Evolutionary conservation across 1,284 basidiomycete genomes (phyloP).

Genomic region (Ganoderma sp.): DNA sequence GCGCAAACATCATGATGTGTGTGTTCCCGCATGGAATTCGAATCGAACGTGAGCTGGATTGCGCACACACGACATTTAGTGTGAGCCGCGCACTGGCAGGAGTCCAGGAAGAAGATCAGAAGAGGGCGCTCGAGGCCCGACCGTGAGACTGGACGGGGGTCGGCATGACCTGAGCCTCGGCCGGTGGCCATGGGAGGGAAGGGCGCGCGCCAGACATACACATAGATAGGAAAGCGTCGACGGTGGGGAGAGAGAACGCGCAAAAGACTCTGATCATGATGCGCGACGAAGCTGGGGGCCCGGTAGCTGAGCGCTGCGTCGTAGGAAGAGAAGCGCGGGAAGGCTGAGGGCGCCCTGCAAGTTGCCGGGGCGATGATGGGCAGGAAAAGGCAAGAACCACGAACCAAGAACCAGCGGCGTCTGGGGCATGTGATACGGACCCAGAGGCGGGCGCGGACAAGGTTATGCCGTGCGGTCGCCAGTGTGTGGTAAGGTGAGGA

Average conservation of each 20-base stretch:
- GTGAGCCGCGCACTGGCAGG: no score
- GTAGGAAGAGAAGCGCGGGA: not conserved
- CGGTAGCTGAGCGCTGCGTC: not conserved
- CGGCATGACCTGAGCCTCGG: not conserved
- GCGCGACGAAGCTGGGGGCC: no score
- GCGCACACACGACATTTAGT: no score
- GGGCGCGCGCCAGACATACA: not conserved
- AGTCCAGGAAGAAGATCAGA: not conserved
- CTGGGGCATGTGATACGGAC: not conserved
- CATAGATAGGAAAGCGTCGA: not conserved
- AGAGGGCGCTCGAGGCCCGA: not conserved
- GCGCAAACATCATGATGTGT: not conserved
- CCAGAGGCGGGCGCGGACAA: not conserved
- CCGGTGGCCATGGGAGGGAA: not conserved
- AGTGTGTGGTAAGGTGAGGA: no score
- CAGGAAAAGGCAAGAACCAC: not conserved
- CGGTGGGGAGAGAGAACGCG: not conserved
- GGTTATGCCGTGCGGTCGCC: not conserved
- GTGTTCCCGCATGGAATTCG: not conserved
- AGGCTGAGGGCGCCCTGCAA: not conserved
- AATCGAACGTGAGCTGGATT: not conserved
- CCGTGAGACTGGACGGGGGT: not conserved
- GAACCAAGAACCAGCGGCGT: not conserved
- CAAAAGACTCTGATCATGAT: not conserved
- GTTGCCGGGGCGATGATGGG: not conserved